Evolutionary conservation across 495 filamentous ascomycete species (phyloP), one percentile per base, ranked within the genome.

Genomic region (Penicillium ochrochloron): DNA sequence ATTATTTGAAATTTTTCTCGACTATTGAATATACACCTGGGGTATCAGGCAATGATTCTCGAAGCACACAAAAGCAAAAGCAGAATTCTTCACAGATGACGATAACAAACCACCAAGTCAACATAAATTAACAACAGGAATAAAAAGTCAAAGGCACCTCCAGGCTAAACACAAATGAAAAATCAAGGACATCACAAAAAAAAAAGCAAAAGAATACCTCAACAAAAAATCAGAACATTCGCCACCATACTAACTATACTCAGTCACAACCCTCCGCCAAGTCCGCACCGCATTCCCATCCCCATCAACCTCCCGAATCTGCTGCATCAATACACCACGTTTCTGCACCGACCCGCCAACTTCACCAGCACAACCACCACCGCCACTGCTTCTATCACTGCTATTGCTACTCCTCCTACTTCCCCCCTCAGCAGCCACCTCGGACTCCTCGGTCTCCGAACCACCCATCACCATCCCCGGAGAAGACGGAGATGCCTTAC

Each of bases 251-350:
- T 69, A 80, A 59, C 62, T 72, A 60, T 81, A 81, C 63, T 81
- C 76, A 23, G 79, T 62, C 48, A 78, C 67, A 27, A 74, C 57
- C 41, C 78, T 66, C 53, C 66, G 66, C 72, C 75, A 81, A 23
- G 70, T 74, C 6, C 77, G 71, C 37, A 64, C 63, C 5, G 75
- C 78, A 29, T 73, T 64, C 12, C 59, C 65, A 29, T 73, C 66
- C 15, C 59, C 65, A 59, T 78, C 77, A 37, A 64, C 69, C 46
- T 78, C 70, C n/a, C 60, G 62, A 62, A 81, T 64, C 54, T 71
- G 64, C 60, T 75, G 67, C 31, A 74, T 69, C 3, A 64, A 62
- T 48, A 73, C 61, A n/a, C 42, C 72, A 52, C 69, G 67, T 60
- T 71, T 73, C 31, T 72, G 70, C 15, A 71, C 65, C 7, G 65